Evolutionary conservation across 2,329 filamentous ascomycete genomes (phyloP).

Genomic region (Ophiosphaerella narmari): DNA sequence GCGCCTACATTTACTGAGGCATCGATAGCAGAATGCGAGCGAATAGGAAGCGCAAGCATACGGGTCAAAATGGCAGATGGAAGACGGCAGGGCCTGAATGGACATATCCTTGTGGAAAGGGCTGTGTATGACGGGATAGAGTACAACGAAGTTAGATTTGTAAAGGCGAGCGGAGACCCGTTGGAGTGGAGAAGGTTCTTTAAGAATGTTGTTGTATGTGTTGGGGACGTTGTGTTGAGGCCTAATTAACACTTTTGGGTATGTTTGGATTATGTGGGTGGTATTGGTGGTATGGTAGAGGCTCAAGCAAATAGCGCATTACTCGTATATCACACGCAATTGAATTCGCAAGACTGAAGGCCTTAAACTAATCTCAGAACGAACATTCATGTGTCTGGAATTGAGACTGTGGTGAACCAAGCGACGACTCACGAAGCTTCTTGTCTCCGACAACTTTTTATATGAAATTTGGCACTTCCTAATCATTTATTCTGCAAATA

Average conservation of each 20-base stretch:
- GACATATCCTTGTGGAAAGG: conserved; percentile 74
- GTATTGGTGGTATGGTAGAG: too few relatives aligned
- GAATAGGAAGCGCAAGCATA: conserved; percentile 63
- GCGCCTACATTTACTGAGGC: conserved; percentile 54
- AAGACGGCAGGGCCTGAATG: conserved; percentile 72
- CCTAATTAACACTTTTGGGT: conserved; percentile 21
- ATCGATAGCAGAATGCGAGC: conserved; percentile 39
- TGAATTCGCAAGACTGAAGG: too few relatives aligned
- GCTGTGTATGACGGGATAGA: conserved; percentile 68
- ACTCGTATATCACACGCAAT: too few relatives aligned
- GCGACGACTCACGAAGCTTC: too few relatives aligned
- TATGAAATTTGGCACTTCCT: too few relatives aligned
- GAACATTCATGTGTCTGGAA: too few relatives aligned
- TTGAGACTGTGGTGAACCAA: too few relatives aligned
- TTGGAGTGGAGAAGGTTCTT: conserved; percentile 96
- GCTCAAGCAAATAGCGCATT: too few relatives aligned
- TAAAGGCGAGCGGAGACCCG: conserved; percentile 94
- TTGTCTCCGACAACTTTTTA: too few relatives aligned
- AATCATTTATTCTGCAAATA: too few relatives aligned
- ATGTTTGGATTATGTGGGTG: too few relatives aligned
- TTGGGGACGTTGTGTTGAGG: conserved; percentile 77
- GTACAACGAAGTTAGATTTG: conserved; percentile 79
- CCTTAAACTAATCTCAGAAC: too few relatives aligned
- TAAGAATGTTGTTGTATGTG: conserved; percentile 88
- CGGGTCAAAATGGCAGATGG: conserved; percentile 76